Evolutionary conservation across 805 yeast species (phyloP).

Genomic region (Metschnikowia henanensis): DNA sequence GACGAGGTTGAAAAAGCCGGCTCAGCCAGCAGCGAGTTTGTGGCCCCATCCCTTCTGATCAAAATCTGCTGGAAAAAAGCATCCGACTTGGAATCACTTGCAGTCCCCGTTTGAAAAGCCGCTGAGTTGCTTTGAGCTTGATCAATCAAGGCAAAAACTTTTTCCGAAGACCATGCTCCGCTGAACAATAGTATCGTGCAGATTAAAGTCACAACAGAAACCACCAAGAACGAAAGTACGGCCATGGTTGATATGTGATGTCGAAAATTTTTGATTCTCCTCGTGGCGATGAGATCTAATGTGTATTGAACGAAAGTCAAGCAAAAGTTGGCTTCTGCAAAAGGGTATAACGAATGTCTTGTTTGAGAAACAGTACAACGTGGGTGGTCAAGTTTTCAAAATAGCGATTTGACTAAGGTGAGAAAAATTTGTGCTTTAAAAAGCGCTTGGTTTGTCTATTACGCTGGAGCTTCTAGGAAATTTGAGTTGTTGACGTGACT

Average conservation of each 20-base stretch:
- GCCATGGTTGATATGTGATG: conserved; percentile 4
- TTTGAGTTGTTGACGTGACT: background rate
- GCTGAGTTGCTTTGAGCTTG: background rate
- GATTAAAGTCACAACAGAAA: conserved; percentile 1
- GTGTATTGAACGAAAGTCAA: too few relatives aligned
- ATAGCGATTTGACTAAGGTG: background rate
- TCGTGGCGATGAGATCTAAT: too few relatives aligned
- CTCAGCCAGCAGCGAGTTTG: conserved; percentile 4
- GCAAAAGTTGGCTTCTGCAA: too few relatives aligned
- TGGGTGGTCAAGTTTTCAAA: too few relatives aligned
- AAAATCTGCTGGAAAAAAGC: background rate
- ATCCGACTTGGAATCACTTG: background rate
- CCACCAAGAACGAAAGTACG: conserved; percentile 1
- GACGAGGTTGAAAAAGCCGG: background rate
- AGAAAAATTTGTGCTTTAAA: too few relatives aligned
- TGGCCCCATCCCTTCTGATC: background rate
- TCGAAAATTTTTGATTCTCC: too few relatives aligned
- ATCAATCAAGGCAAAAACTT: background rate
- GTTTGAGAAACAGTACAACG: too few relatives aligned
- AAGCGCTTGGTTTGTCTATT: too few relatives aligned
- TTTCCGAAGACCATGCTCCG: background rate
- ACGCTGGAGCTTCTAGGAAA: background rate
- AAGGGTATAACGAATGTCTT: too few relatives aligned
- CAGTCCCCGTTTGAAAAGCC: background rate
- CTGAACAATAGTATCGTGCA: conserved; percentile 1